phyloP scores from a whole-genome alignment of 2,329 filamentous ascomycete genomes.

The Clonostachys solani region DNA sequence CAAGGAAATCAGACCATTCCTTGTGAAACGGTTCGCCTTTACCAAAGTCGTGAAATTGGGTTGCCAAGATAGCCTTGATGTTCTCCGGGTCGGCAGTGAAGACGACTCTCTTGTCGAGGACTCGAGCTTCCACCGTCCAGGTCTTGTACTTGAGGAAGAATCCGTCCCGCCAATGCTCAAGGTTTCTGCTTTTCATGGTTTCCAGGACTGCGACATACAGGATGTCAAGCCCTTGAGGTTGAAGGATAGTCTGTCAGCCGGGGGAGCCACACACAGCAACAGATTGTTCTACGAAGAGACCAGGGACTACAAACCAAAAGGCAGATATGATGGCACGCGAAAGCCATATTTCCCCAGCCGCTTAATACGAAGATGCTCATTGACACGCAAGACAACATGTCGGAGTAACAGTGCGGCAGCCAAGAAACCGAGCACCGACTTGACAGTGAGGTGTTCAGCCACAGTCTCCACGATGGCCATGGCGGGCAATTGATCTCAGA shows the following conservation, averaged over 20 bases:
- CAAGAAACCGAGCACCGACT: slow-evolving; percentile 27
- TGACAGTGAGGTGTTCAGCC: slow-evolving; percentile 37
- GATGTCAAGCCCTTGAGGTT: slow-evolving; percentile 54
- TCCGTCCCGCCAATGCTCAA: slow-evolving; percentile 55
- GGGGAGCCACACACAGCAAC: background rate
- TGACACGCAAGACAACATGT: slow-evolving; percentile 27
- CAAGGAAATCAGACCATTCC: slow-evolving; percentile 74
- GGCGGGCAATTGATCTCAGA: slow-evolving; percentile 2
- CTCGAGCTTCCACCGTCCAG: slow-evolving; percentile 57
- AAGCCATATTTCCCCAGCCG: slow-evolving; percentile 38
- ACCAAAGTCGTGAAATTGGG: slow-evolving; percentile 80
- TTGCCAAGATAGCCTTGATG: slow-evolving; percentile 85
- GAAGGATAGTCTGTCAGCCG: background rate
- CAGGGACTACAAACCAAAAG: slow-evolving; percentile 35
- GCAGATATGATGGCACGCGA: slow-evolving; percentile 27
- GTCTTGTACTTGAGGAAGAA: slow-evolving; percentile 34
- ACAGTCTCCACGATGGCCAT: slow-evolving; percentile 49
- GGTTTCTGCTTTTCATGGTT: slow-evolving; percentile 47
- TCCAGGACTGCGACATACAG: slow-evolving; percentile 51
- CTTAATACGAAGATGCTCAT: slow-evolving; percentile 37
- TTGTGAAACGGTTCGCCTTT: slow-evolving; percentile 72
- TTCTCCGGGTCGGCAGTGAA: slow-evolving; percentile 84
- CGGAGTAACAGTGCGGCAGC: slow-evolving; percentile 30
- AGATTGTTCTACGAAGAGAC: background rate
- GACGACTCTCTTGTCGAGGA: slow-evolving; percentile 56